These are phyloP conservation scores for Blastobotrys illinoisensis DNA, from an alignment of 1,139 yeast species.

Conservation along the genomic window DNA sequence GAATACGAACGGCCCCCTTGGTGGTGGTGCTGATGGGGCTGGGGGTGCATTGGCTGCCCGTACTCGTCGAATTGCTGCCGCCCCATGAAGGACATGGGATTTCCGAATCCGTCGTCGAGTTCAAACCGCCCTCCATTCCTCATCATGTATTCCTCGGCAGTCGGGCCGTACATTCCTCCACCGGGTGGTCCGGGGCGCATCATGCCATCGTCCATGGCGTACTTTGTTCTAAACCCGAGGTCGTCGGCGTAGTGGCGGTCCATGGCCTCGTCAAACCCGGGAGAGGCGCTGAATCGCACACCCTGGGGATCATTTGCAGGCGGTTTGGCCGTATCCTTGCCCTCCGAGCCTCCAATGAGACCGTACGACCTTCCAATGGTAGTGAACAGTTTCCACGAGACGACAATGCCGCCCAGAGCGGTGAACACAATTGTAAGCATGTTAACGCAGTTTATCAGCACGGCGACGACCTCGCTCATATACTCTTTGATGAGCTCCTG, in stretches of 20 bases:
- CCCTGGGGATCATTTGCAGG: neutral
- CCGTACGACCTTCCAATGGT: neutral
- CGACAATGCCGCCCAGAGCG: slow-evolving; percentile 8
- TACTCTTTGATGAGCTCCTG: slow-evolving; percentile 20
- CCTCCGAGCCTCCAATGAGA: slow-evolving; percentile 4
- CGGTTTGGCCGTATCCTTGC: neutral
- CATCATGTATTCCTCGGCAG: neutral
- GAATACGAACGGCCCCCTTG: slow-evolving; percentile 10
- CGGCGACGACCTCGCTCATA: slow-evolving; percentile 18
- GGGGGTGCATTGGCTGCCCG: neutral
- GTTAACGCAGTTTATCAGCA: slow-evolving; percentile 19
- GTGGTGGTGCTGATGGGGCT: neutral
- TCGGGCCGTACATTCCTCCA: neutral
- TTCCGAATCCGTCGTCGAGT: neutral
- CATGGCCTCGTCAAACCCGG: neutral
- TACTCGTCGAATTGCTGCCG: slow-evolving; percentile 4
- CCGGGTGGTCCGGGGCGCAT: neutral
- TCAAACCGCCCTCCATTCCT: neutral
- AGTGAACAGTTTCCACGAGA: slow-evolving; percentile 1
- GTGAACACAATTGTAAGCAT: slow-evolving; percentile 11
- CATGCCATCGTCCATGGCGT: neutral
- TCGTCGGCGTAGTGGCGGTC: neutral
- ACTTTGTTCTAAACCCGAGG: neutral
- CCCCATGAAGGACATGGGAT: neutral
- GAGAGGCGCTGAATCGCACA: neutral